Evolutionary conservation across 2,329 filamentous ascomycete species (phyloP), one percentile per base, ranked within the genome.

Genomic region (Orbilia brochopaga): DNA sequence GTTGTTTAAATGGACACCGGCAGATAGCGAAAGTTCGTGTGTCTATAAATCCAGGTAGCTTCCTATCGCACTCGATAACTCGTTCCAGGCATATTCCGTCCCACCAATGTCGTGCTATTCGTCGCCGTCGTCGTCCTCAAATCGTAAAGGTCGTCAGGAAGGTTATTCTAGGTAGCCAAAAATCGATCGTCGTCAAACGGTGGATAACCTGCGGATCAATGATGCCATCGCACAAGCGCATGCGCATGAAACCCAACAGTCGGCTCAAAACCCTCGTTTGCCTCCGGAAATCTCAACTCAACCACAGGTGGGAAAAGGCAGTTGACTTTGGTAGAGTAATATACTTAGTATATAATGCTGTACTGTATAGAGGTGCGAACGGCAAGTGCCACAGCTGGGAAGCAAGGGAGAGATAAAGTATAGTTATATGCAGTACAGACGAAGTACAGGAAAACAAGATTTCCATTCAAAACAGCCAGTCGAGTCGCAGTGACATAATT

Each of bases 401-500:
- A 60, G 56, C 56, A 62, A 62, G 35, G 50, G n/a, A n/a, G 27
- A 32, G 27, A 32, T 3, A 3, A 32, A 8, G 4, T 32, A 8
- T 32, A 32, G 4, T 32, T 32, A 8, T 32, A 32, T 8, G 27
- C 27, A 32, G 27, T 32, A n/a, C n/a, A n/a, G n/a, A n/a, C n/a
- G n/a, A n/a, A n/a, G n/a, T 32, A 8, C 27, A 53, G 50, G 40
- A 61, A 40, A 69, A 40, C 52, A 30, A 40, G 50, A 61, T n/a
- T 13, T 7, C 17, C 21, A 40, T 58, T 32, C 44, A 35, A 35
- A 61, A 42, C 15, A 46, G 19, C 42, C 42, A 57, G 27, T 23
- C 51, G 54, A 32, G 50, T 19, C 35, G 21, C 40, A 44, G 60
- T 65, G 67, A 72, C 67, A 72, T 72, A 61, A 72, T 65, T n/a